Base-by-base conservation (phyloP, 805 yeast genomes). In the Candida sithepensis region DNA sequence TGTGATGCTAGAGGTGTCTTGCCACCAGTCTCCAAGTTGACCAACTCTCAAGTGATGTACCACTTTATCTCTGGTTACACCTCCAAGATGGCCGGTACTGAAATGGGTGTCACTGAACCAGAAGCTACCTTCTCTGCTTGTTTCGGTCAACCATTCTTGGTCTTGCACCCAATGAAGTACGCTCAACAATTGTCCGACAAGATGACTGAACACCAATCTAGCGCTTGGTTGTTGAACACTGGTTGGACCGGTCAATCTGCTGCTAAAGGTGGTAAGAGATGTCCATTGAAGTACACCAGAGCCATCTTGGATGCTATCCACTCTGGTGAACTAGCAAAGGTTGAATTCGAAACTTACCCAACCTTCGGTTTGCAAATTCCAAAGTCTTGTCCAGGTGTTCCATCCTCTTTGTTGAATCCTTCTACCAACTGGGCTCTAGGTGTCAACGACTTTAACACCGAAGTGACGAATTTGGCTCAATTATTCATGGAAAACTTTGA, bases 11-110 rank as follows among this genome's bases (percentile, higher is more conserved):
- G 95, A 52, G 99, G 99, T 74, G 97, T 92, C 36, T 78, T 92
- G 61, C 99, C 99, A 46, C 98, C 98, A 54, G 95, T 92, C 55
- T 90, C 97, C 54, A 88, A 85, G 72, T 81, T 92, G 68, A 79
- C 96, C 37, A 89, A 89, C 66, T 88, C 92, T 60, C 98, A 92
- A 75, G 98, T 92, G 56, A 92, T 94, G 98, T 92, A 94, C 80
- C 98, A 92, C 75, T 92, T 92, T 75, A 92, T 92, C 61, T 86
- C 96, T 55, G 99, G 99, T 64, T 92, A 92, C 81, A 92, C 99
- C 53, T 92, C 98, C 47, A 92, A 94, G 82, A 92, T 92, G 96
- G 97, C 99, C 53, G 98, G 98, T 70, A 92, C 99, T 45, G 99
- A 92, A 74, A 95, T 88, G 70, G 99, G 99, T 72, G 88, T 92